Evolutionary conservation across 163 green algal genomes (phyloP), one percentile per base, ranked within the genome.

Genomic region (Trebouxia gelatinosa): DNA sequence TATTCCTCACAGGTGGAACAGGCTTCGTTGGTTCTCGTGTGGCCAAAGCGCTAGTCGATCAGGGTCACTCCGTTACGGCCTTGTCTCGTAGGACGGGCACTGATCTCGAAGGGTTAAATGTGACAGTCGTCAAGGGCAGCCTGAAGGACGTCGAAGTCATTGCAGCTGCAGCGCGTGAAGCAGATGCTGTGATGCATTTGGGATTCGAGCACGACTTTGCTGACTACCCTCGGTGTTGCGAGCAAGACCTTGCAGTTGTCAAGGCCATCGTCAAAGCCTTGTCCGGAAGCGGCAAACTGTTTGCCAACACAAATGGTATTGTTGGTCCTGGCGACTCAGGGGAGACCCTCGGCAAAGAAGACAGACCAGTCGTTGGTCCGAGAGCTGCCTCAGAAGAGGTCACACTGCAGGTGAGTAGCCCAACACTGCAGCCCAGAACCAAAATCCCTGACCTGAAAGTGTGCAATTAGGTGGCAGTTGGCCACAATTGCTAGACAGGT

Each of bases 121-220:
- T 68, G 6, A 2, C 26, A 7, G 4, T 40, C 9, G 29, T 67
- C 28, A 2, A 40, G 29, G 29, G 29, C 28, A 40, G 13, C 2
- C 28, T 68, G 29, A 39, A 2, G 11, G 59, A 68, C 28, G 31
- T 68, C 31, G 59, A 68, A 29, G 1, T 43, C 29, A 39, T 68
- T 11, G 59, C 59, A 26, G 29, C 59, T 43, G 31, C 59, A 2
- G 59, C 59, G 13, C 31, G 31, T 17, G 59, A 43, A 2, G 19
- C 59, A 40, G 59, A 68, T 26, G 59, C 59, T 40, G 59, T 68
- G 2, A 40, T 40, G 2, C 59, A 43, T 26, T 39, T 68, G 29
- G 59, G 31, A 13, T 68, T 68, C 28, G 31, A 39, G 31, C 59
- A 68, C 31, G 59, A 68, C 31, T 68, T 68, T 31, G n/a, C 59